Conservation (phyloP, 2,329 filamentous ascomycete species). For the Coniella vitis region DNA sequence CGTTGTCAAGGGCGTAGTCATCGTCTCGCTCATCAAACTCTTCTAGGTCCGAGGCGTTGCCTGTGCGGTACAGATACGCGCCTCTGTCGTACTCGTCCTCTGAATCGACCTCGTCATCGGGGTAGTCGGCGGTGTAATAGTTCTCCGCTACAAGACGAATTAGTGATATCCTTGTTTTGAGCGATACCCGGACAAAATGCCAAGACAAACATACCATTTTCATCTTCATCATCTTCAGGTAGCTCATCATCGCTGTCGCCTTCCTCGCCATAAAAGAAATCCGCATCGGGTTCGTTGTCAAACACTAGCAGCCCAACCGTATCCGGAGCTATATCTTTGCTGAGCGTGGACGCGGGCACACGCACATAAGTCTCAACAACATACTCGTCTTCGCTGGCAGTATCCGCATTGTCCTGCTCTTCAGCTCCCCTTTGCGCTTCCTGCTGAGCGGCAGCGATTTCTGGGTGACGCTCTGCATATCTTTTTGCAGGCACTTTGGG, state of each 20-base stretch:
- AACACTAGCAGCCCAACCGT: slow-evolving; percentile 51
- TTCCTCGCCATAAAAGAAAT: slow-evolving; percentile 53
- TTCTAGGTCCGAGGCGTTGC: slow-evolving; percentile 48
- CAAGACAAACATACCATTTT: slow-evolving; percentile 45
- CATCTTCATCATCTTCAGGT: slow-evolving; percentile 55
- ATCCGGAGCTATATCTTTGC: slow-evolving; percentile 38
- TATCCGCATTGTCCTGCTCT: slow-evolving; percentile 20
- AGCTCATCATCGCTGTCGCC: slow-evolving; percentile 56
- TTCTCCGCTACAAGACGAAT: slow-evolving; percentile 54
- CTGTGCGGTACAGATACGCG: slow-evolving; percentile 47
- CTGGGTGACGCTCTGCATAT: slow-evolving; percentile 50
- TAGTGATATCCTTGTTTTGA: background rate
- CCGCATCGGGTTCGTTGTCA: slow-evolving; percentile 50
- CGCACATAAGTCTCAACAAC: slow-evolving; percentile 60
- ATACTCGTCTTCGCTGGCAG: slow-evolving; percentile 47
- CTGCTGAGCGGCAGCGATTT: slow-evolving; percentile 22
- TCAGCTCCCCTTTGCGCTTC: slow-evolving; percentile 9
- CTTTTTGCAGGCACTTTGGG: slow-evolving; percentile 50
- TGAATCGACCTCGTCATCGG: slow-evolving; percentile 69
- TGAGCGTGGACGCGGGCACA: slow-evolving; percentile 46
- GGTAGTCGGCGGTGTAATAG: slow-evolving; percentile 73
- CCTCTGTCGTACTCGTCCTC: slow-evolving; percentile 59
- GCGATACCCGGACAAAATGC: background rate
- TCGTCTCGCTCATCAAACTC: slow-evolving; percentile 39
- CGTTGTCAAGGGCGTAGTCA: slow-evolving; percentile 25